Evolutionary conservation across 345 rosid genomes (phyloP), one percentile per base, ranked within the genome.

Genomic region (Arabidopsis suecica): DNA sequence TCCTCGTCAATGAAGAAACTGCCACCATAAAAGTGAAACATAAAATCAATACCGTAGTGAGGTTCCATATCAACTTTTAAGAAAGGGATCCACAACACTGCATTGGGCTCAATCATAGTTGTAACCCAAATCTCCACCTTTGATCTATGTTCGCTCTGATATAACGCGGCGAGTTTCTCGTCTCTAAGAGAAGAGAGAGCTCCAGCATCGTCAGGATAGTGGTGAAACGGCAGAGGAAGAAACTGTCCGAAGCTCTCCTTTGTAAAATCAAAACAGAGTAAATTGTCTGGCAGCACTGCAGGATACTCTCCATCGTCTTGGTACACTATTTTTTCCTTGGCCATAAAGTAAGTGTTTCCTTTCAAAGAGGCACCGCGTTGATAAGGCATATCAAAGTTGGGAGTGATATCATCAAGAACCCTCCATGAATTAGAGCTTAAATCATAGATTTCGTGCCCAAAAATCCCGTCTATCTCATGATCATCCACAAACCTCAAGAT

Each of bases 101-200:
- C 22, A n/a, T 47, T 47, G 7, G n/a, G 57, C 57, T 53, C n/a
- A 53, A 53, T 23, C 57, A 23, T 23, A 23, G 32, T 51, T 51
- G 57, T 51, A 51, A 51, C 57, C 57, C 57, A 51, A 10, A 53
- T 12, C 57, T 53, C 57, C 57, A 44, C 13, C 16, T 14, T 18
- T 14, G 48, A 13, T 44, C 16, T 16, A 10, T 23, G 33, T 25
- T 11, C 33, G 25, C 25, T 23, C 25, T 53, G 57, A 5, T 4
- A 53, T 10, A 53, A 53, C 1, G n/a, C 33, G 7, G 57, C 57
- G 3, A 53, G 57, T 23, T 53, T 53, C n/a, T 23, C 57, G 23
- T 28, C 7, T 23, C 25, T 53, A 11, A 53, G 33, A 11, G 2
- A 10, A 53, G n/a, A 53, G 23, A 23, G 56, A 9, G 33, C 23